A percentile compares a stretch with the other conserved stretches of the same genome.
These are phyloP conservation scores for Backusella australiensis DNA, from an alignment of 192 early-diverging fungal species.

Conservation along the genomic window DNA sequence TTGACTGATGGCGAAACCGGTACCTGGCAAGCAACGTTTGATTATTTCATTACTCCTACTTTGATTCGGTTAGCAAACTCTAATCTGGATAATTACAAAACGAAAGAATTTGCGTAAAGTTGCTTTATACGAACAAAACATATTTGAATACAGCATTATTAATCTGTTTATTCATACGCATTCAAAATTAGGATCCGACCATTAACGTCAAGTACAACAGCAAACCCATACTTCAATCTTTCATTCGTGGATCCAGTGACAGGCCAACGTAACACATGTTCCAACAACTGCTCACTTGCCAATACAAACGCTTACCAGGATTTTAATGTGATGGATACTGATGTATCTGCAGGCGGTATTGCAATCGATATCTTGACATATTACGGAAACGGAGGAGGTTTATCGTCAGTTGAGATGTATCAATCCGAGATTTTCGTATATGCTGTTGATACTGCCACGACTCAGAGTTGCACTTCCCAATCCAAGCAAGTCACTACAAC, in stretches of 20 bases:
- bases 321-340: constrained; percentile 35
- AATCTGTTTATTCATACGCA: neutral
- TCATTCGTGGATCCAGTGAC: constrained; percentile 7
- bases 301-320: constrained; percentile 25
- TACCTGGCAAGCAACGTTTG: neutral
- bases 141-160: neutral
- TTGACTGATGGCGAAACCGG: neutral
- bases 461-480: neutral
- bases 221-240: constrained; percentile 11
- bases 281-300: neutral
- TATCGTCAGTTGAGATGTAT: constrained; percentile 27
- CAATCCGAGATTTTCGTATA: constrained; percentile 31
- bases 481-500: neutral
- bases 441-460: neutral
- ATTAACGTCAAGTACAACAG: neutral
- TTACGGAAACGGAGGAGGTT: constrained; percentile 34
- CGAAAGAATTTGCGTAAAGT: constrained; percentile 1
- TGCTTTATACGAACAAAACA: neutral
- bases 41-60: neutral
- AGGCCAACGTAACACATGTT: neutral
- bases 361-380: constrained; percentile 44
- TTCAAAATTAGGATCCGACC: neutral
- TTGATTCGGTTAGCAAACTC: constrained; percentile 9
- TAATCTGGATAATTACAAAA: neutral
- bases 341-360: constrained; percentile 43